These are phyloP conservation scores for Xylaria cubensis DNA, from an alignment of 495 filamentous ascomycete genomes.

Conservation along the genomic window DNA sequence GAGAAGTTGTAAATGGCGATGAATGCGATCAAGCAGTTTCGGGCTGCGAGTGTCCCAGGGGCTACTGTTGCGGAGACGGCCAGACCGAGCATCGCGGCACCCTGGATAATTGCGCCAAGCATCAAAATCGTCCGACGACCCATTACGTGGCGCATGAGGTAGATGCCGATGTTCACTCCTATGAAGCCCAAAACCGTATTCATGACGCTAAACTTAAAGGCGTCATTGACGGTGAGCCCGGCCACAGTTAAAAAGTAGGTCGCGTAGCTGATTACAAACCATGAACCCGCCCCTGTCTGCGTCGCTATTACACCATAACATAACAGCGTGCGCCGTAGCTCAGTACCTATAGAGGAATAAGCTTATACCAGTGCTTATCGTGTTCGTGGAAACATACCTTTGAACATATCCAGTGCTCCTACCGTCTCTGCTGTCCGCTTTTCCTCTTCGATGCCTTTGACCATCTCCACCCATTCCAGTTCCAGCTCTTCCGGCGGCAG, in stretches of 20 bases:
- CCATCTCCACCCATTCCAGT: conserved; percentile 48
- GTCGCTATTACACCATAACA: conserved; percentile 47
- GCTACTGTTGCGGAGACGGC: conserved; percentile 42
- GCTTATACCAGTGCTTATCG: not conserved
- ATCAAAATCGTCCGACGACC: conserved; percentile 45
- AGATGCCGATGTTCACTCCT: conserved; percentile 49
- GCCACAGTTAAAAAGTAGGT: conserved; percentile 51
- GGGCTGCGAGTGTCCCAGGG: conserved; percentile 34
- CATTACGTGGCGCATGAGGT: conserved; percentile 46
- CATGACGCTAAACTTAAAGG: conserved; percentile 49
- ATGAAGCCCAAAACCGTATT: conserved; percentile 49
- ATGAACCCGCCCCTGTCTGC: conserved; percentile 44
- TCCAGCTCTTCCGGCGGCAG: conserved; percentile 40
- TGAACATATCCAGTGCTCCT: conserved; percentile 45
- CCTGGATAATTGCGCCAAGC: conserved; percentile 43
- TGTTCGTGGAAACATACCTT: conserved; percentile 29
- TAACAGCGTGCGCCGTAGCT: conserved; percentile 47
- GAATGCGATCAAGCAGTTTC: conserved; percentile 42
- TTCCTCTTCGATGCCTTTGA: conserved; percentile 47
- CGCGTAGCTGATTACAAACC: conserved; percentile 51
- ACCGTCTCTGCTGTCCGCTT: conserved; percentile 40
- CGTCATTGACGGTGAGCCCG: conserved; percentile 44
- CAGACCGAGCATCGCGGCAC: conserved; percentile 46
- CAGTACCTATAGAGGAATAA: conserved; percentile 33
- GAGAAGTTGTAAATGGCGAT: conserved; percentile 39